Base-by-base conservation (phyloP, 169 alveolate species). In the Plasmodium gonderi region DNA sequence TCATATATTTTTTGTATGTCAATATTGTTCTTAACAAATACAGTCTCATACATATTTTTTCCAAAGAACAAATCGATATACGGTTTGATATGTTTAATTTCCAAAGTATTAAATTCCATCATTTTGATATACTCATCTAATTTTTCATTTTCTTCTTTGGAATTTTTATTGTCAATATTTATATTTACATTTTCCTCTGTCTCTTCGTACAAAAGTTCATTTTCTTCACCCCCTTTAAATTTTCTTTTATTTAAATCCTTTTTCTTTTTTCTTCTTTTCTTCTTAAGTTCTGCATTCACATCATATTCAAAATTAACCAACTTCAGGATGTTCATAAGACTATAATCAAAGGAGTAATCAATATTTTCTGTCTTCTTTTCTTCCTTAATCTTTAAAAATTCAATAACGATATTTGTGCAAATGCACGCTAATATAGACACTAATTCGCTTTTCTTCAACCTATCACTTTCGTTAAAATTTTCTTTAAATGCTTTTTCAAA, bases 221-320 rank as follows among this genome's bases (percentile, higher is more conserved):
- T 42, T 82, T 23, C 82, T 8, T 29, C 38, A 9, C 60, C 20
- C 20, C 72, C 38, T 17, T 33, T 54, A 23, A 33, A 33, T 54
- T 72, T 69, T 40, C 68, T 75, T 44, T 64, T 49, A 23, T 54
- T 75, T 23, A 38, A 51, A 2, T 81, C 23, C 45, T 36, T 75
- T 45, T 85, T 85, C 45, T 85, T 31, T 38, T 75, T 85, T 20
- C 29, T 54, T 78, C 29, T 69, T 12, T 69, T 69, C 29, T 85
- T 85, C 68, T 74, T 23, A 51, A 85, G 42, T 45, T 85, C 92
- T 45, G 65, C 87, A 75, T 85, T 85, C 40, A 85, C 92, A 44
- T 85, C 92, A 85, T 85, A 85, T 54, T 85, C 92, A 85, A 85
- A 85, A 7, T 85, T 85, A 1, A 85, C 87, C 79, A 85, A n/a